phyloP scores from a whole-genome alignment of 2,329 filamentous ascomycete species.

The Plenodomus lindquistii region DNA sequence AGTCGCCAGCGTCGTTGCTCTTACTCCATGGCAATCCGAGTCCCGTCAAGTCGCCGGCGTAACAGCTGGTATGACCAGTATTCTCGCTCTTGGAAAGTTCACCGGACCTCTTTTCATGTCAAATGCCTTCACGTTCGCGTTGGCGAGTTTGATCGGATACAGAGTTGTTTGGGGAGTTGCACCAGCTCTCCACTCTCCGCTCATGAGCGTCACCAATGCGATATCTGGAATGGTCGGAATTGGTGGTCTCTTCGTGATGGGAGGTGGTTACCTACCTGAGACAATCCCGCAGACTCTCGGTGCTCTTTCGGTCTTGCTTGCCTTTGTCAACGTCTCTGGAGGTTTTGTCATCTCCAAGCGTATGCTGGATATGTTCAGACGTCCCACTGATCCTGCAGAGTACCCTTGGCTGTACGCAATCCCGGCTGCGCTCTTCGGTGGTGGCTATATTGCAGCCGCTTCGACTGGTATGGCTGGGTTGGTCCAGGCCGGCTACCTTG shows the following conservation, averaged over 20 bases:
- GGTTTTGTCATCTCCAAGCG: slow-evolving; percentile 91
- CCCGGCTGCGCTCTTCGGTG: slow-evolving; percentile 75
- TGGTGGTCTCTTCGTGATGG: slow-evolving; percentile 86
- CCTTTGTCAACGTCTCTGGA: slow-evolving; percentile 86
- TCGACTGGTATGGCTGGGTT: slow-evolving; percentile 81
- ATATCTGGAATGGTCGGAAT: slow-evolving; percentile 90
- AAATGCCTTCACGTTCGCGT: slow-evolving; percentile 81
- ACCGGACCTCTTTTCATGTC: slow-evolving; percentile 83
- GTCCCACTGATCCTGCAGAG: slow-evolving; percentile 82
- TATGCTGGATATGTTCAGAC: slow-evolving; percentile 72
- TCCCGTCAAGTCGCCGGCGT: slow-evolving; percentile 74
- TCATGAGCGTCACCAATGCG: slow-evolving; percentile 93
- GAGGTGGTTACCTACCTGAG: slow-evolving; percentile 64
- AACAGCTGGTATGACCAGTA: slow-evolving; percentile 76
- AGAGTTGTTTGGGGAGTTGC: slow-evolving; percentile 85
- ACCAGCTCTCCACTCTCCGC: slow-evolving; percentile 80
- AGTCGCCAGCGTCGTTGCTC: slow-evolving; percentile 62
- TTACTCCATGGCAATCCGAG: slow-evolving; percentile 82
- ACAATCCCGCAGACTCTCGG: slow-evolving; percentile 79
- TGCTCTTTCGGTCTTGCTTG: slow-evolving; percentile 77
- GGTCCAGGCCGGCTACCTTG: slow-evolving; percentile 84
- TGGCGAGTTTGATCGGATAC: slow-evolving; percentile 85
- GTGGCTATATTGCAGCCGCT: slow-evolving; percentile 78
- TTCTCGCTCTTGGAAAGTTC: slow-evolving; percentile 75
- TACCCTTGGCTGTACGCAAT: slow-evolving; percentile 86